These are phyloP conservation scores for Aspergillus cavernicola DNA, from an alignment of 495 filamentous ascomycete genomes.

Conservation along the genomic window DNA sequence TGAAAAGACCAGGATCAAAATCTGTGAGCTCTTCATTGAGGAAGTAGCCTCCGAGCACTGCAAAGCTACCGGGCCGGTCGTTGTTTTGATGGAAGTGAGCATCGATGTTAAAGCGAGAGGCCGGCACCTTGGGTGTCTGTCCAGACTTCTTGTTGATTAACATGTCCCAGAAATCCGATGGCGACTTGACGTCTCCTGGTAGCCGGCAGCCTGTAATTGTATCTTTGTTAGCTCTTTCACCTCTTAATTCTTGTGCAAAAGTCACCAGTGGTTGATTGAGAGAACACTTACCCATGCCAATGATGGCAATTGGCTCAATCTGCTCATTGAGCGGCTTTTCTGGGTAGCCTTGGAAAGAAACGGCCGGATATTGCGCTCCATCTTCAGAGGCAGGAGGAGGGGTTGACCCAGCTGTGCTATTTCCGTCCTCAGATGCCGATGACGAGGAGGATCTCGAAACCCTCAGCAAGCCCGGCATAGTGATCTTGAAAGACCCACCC, in stretches of 20 bases:
- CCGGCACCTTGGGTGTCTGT: not conserved
- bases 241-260: too few species aligned
- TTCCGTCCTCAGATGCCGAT: too few species aligned
- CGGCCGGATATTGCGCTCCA: too few species aligned
- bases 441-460: too few species aligned
- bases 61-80: not conserved
- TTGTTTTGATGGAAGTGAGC: not conserved
- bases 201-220: not conserved
- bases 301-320: not conserved
- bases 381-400: too few species aligned
- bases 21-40: not conserved
- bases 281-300: not conserved
- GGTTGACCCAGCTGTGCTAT: too few species aligned
- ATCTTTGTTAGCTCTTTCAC: too few species aligned
- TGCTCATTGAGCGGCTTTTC: not conserved
- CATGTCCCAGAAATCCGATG: not conserved
- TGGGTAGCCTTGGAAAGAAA: not conserved
- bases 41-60: not conserved
- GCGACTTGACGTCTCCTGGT: not conserved
- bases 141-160: not conserved
- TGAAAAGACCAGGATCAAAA: constrained; percentile 13
- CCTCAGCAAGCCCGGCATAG: too few species aligned
- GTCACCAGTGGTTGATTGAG: not conserved
- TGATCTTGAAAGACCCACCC: too few species aligned
- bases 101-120: constrained; percentile 1